Evolutionary conservation across 225 moss, liverwort and hornwort species (phyloP).

Genomic region (Polytrichum formosum): DNA sequence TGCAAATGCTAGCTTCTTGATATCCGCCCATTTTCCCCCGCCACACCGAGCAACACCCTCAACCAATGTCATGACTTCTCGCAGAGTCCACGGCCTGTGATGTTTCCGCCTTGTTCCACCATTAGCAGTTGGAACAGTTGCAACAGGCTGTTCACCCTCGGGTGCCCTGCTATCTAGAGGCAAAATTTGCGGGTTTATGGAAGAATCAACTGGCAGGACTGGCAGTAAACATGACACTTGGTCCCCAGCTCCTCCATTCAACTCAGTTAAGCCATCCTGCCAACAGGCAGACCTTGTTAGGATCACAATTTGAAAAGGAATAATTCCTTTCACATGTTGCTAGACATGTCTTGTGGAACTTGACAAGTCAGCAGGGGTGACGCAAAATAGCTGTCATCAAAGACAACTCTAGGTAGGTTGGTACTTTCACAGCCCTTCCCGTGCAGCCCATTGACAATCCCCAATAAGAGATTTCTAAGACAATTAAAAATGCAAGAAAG

Average conservation of each 20-base stretch:
- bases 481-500: background rate
- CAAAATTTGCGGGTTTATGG: conserved; percentile 28
- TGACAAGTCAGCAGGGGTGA: background rate
- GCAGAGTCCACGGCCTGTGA: conserved; percentile 73
- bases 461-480: too few relatives aligned
- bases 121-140: conserved; percentile 66
- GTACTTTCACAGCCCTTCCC: too few relatives aligned
- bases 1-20: conserved; percentile 66
- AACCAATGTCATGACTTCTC: conserved; percentile 71
- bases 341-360: background rate
- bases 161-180: conserved; percentile 25
- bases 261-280: conserved; percentile 41
- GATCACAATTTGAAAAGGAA: background rate
- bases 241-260: conserved; percentile 42
- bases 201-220: conserved; percentile 34
- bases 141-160: conserved; percentile 37
- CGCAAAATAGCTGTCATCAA: background rate
- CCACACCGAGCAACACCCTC: conserved; percentile 67
- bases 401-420: background rate
- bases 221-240: conserved; percentile 53
- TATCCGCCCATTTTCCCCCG: conserved; percentile 70
- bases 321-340: background rate
- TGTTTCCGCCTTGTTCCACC: conserved; percentile 74
- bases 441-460: too few relatives aligned
- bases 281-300: background rate